A percentile compares a stretch with the other conserved stretches of the same genome.
Evolutionary conservation across 768 basidiomycete genomes (phyloP).

Genomic region (Rhodotorula diobovata): DNA sequence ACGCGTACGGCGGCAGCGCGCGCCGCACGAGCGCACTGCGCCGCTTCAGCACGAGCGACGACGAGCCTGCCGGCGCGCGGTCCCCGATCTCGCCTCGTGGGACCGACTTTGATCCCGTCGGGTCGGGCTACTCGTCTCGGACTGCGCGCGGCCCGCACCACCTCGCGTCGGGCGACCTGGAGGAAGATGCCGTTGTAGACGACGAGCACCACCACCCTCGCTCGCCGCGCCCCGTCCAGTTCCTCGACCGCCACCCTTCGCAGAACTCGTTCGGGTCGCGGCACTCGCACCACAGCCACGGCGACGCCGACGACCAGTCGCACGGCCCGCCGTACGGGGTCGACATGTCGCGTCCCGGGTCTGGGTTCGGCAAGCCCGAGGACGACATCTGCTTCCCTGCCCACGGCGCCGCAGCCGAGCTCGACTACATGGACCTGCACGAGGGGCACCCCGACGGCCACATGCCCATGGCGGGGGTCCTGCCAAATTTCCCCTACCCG

Average conservation of each 20-base stretch:
- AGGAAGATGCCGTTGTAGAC: constrained; percentile 32
- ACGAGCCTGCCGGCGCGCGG: constrained; percentile 5
- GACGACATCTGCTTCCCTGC: constrained; percentile 45
- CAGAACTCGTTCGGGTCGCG: constrained; percentile 27
- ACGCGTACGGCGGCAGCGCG: constrained; percentile 11
- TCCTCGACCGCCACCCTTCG: constrained; percentile 39
- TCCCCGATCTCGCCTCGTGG: constrained; percentile 11
- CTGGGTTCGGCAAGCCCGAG: constrained; percentile 36
- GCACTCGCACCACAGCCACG: constrained; percentile 2
- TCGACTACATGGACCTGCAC: constrained; percentile 29
- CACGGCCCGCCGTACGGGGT: constrained; percentile 3
- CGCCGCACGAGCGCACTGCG: constrained; percentile 13
- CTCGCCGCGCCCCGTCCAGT: constrained; percentile 22
- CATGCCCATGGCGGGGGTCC: constrained; percentile 39
- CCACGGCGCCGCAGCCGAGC: constrained; percentile 33
- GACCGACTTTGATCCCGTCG: constrained; percentile 3
- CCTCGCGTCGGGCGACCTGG: constrained; percentile 16
- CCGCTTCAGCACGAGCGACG: constrained; percentile 15
- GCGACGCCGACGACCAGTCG: background rate
- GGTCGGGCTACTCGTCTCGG: background rate
- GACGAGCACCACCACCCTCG: constrained; percentile 1
- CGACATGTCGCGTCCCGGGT: constrained; percentile 39
- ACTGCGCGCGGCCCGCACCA: constrained; percentile 4
- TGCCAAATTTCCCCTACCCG: constrained; percentile 52
- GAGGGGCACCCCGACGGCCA: constrained; percentile 15